Evolutionary conservation across 169 alveolate genomes (phyloP), one percentile per base, ranked within the genome.

Genomic region (Plasmodium billcollinsi): DNA sequence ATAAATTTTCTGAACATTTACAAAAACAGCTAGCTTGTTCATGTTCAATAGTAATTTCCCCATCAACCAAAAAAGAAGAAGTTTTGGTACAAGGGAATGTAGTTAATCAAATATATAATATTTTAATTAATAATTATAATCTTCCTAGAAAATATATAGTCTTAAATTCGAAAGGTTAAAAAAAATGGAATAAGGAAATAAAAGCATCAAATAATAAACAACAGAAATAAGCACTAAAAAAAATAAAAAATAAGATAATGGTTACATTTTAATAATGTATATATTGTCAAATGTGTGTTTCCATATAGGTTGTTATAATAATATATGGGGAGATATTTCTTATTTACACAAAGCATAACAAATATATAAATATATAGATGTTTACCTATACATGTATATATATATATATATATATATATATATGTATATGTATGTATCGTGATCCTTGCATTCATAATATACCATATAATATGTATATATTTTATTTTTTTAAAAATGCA

Each of bases 21-120:
- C 89, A 78, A 58, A 78, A 78, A 52, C 74, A 59, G 76, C 71
- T 78, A 66, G 89, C 89, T 49, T 78, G 89, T 65, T 78, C 89
- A 9, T 78, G 89, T 18, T 65, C 89, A 24, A 78, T 52, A 9
- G 65, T 50, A 39, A 66, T 78, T 66, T 78, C 89, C 1, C 56
- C 80, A 7, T 78, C 89, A 39, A 78, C 89, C 29, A 65, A 78
- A 78, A 78, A 78, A 59, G 89, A 78, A 61, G 89, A 78, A 67
- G 72, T 78, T 33, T 59, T 78, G n/a, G 89, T 78, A 2, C 89
- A 78, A 58, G 91, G 89, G 29, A 80, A 69, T 76, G 80, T 80
- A 9, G 74, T 76, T 3, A 70, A 45, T 76, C 61, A 72, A 59
- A 73, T 70, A 15, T 73, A 86, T 29, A 59, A 26, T 12, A 75